Evolutionary conservation across 176 grass and related monocot species (phyloP).

Genomic region (Lolium rigidum): DNA sequence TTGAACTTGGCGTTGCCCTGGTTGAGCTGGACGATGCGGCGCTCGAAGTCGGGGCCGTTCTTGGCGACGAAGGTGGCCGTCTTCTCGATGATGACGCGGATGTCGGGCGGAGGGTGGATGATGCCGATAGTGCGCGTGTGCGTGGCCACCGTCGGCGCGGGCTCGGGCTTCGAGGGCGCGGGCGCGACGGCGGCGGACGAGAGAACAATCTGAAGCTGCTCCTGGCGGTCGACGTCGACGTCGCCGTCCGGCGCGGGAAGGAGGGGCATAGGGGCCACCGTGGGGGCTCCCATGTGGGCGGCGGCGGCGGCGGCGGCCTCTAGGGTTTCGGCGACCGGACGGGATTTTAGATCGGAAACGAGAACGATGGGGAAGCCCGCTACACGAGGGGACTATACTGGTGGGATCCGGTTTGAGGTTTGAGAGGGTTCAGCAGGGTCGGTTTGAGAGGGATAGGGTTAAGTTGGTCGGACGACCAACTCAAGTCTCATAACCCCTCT

Average conservation of each 20-base stretch:
- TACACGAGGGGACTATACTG: neutral
- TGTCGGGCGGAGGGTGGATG: conserved; percentile 92
- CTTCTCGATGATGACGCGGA: conserved; percentile 89
- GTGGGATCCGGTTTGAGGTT: neutral
- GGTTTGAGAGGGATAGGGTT: neutral
- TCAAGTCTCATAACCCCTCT: too few relatives aligned
- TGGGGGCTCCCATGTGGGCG: conserved; percentile 17
- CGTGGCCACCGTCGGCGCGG: conserved; percentile 66
- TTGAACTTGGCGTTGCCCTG: conserved; percentile 91
- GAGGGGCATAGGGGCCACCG: conserved; percentile 29
- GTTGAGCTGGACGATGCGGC: conserved; percentile 71
- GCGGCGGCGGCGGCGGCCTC: conserved; percentile 11
- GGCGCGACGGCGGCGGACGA: neutral
- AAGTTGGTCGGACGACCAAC: too few relatives aligned
- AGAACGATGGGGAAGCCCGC: neutral
- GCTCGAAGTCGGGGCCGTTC: conserved; percentile 87
- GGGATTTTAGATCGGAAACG: conserved; percentile 40
- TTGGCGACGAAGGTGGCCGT: conserved; percentile 88
- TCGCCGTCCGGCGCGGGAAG: conserved; percentile 48
- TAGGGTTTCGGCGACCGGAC: conserved; percentile 42
- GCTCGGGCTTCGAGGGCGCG: conserved; percentile 12
- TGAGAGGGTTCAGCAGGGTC: neutral
- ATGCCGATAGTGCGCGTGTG: conserved; percentile 80
- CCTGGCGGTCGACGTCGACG: neutral
- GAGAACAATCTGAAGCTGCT: conserved; percentile 22